phyloP scores from a whole-genome alignment of 2,329 filamentous ascomycete species.

The Bipolaris gigantea region DNA sequence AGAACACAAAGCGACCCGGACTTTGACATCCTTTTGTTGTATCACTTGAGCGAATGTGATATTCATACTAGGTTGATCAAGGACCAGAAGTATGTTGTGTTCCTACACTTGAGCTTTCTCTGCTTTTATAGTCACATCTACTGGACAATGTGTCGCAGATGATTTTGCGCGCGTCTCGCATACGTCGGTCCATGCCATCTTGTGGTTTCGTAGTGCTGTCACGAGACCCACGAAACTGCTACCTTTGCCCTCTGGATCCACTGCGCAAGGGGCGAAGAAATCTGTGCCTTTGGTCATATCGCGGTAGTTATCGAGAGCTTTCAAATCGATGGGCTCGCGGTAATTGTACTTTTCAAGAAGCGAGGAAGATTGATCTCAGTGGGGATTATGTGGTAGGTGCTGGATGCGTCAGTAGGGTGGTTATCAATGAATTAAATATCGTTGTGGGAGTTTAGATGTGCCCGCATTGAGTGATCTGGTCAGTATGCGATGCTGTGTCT shows the following conservation, averaged over 20 bases:
- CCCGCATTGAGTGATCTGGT: constrained; percentile 8
- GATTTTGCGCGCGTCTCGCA: constrained; percentile 3
- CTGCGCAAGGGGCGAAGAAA: constrained; percentile 1
- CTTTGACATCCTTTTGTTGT: no score
- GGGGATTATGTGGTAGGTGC: constrained; percentile 4
- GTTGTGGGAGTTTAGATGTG: background rate
- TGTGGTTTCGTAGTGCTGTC: constrained; percentile 1
- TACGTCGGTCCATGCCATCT: constrained; percentile 9
- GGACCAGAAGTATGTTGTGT: no score
- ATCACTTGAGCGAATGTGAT: no score
- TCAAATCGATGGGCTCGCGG: constrained; percentile 2
- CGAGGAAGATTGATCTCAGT: constrained; percentile 1
- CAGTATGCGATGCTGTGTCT: constrained; percentile 3
- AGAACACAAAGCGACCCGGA: no score
- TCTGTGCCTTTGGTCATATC: constrained; percentile 7
- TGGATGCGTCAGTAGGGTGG: background rate
- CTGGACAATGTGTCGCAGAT: background rate
- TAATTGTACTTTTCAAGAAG: constrained; percentile 8
- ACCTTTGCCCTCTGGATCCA: constrained; percentile 5
- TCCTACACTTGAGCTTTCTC: no score
- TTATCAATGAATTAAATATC: background rate
- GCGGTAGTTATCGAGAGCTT: constrained; percentile 6
- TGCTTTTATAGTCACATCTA: no score
- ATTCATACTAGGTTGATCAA: no score
- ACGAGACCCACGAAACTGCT: constrained; percentile 7